A percentile compares a stretch with the other conserved stretches of the same genome.
Evolutionary conservation across 768 basidiomycete species (phyloP).

Genomic region (Lentinula sp.): DNA sequence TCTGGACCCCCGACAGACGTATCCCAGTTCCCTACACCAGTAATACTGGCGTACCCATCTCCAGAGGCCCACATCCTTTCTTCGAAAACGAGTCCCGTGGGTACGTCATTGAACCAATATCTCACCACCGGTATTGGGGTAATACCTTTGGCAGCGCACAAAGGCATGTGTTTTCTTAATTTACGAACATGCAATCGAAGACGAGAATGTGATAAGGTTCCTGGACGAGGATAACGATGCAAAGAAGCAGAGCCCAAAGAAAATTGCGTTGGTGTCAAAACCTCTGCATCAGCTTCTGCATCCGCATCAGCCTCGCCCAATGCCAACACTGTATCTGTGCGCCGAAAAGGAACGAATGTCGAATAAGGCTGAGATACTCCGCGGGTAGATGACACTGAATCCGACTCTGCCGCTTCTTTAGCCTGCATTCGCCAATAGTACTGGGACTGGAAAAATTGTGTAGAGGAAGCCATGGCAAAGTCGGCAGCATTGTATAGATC

Average conservation of each 20-base stretch:
- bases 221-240: slow-evolving; percentile 2
- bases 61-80: slow-evolving; percentile 1
- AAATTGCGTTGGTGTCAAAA: not conserved
- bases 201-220: not conserved
- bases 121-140: not conserved
- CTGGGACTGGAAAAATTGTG: slow-evolving; percentile 2
- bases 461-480: not conserved
- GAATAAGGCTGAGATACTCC: not conserved
- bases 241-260: not conserved
- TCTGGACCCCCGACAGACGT: not conserved
- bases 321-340: not conserved
- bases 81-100: not conserved
- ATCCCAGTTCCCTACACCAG: not conserved
- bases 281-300: not conserved
- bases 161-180: not conserved
- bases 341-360: not conserved
- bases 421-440: not conserved
- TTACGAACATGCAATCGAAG: not conserved
- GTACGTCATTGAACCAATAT: slow-evolving; percentile 2
- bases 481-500: slow-evolving; percentile 3
- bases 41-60: not conserved
- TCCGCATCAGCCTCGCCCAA: not conserved
- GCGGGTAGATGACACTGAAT: no score
- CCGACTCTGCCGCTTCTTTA: not conserved
- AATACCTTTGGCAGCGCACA: slow-evolving; percentile 1